Evolutionary conservation across 768 basidiomycete genomes (phyloP), one percentile per base, ranked within the genome.

Genomic region (Exidia glandulosa): DNA sequence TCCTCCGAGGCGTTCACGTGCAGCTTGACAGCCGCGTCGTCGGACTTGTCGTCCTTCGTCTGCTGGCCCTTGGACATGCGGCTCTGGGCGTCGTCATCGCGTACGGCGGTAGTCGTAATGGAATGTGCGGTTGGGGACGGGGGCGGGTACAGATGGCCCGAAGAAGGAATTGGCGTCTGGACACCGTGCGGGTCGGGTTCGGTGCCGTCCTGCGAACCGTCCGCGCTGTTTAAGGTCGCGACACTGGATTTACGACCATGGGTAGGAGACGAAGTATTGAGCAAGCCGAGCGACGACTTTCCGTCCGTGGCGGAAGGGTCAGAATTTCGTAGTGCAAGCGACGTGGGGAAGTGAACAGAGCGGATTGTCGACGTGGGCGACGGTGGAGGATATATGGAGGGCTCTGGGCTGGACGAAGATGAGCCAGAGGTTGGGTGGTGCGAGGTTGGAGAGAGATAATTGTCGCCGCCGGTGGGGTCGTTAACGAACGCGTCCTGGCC

Each of bases 351-450:
- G 33, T 83, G 80, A 0, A 81, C 77, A 0, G 82, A 82, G 2
- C 86, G 87, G 16, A 76, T 78, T 2, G 77, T 80, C 0, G 90
- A 88, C 0, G 89, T 90, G 1, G 89, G 90, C 0, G 89, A 91
- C 0, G 89, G 88, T 0, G 89, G 89, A 1, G 71, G 69, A 9
- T 62, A 60, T 7, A 70, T 66, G 47, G 59, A 52, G 25, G 52
- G 30, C 37, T 48, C 31, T 16, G n/a, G n/a, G n/a, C 29, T 25
- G 12, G 37, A 41, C 27, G 31, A 58, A 14, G 32, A 29, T 27
- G 9, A 27, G 36, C 65, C 68, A 64, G 66, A 62, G 37, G 62
- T 33, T 66, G 41, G 32, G 32, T 37, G 69, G 71, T 74, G 66
- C 73, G 62, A 69, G 19, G 48, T 33, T 27, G 59, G 29, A 12